Conservation (phyloP, 371 early-diverging fungal genomes). For the Fennellomyces sp. region DNA sequence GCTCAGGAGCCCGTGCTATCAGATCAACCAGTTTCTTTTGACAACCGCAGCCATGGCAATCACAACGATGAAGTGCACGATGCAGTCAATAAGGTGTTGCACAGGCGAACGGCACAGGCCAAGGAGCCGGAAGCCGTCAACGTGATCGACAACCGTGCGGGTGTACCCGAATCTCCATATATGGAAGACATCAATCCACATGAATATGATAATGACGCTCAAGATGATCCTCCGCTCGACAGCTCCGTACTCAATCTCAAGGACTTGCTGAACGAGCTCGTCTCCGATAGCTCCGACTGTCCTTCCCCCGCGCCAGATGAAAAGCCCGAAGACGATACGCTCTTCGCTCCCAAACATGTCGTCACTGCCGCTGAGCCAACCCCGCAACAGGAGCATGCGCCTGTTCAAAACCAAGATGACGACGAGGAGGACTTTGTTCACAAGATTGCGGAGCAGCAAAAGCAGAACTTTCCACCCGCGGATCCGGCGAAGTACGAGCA, state of each 20-base stretch:
- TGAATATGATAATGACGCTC: background rate
- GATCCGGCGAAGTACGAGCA: slow-evolving; percentile 13
- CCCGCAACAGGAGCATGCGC: background rate
- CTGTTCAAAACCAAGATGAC: background rate
- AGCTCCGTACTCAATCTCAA: slow-evolving; percentile 13
- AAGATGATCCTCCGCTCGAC: slow-evolving; percentile 8
- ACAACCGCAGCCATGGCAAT: background rate
- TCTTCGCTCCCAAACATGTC: slow-evolving; percentile 7
- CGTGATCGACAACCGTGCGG: slow-evolving; percentile 6
- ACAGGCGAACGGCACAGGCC: background rate
- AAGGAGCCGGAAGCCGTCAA: background rate
- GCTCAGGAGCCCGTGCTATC: too few species aligned
- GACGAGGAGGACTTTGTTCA: slow-evolving; percentile 3
- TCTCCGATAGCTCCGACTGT: background rate
- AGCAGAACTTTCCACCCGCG: slow-evolving; percentile 2
- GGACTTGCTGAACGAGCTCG: slow-evolving; percentile 17
- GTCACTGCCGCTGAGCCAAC: slow-evolving; percentile 12
- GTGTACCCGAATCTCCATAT: background rate
- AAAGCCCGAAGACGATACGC: background rate
- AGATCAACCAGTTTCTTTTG: background rate
- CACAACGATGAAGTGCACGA: background rate
- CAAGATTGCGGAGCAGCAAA: slow-evolving; percentile 15
- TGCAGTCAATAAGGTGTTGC: background rate
- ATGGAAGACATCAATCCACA: background rate
- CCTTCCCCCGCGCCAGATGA: background rate